These are phyloP conservation scores for Paramecium octaurelia DNA, from an alignment of 73 alveolate species.

Conservation along the genomic window DNA sequence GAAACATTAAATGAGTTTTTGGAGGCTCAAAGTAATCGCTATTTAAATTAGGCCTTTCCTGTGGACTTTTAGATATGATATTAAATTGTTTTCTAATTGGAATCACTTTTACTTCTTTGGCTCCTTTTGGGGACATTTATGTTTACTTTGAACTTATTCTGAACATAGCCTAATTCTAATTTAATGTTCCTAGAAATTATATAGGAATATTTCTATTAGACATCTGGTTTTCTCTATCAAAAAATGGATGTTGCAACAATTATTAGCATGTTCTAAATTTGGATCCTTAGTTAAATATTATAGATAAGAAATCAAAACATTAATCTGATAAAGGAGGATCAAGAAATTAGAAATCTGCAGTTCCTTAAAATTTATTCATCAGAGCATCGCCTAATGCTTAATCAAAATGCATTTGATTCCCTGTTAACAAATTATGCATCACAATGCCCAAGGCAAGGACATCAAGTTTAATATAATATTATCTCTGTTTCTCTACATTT, in stretches of 20 bases:
- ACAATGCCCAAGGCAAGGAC: background rate
- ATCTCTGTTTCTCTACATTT: background rate
- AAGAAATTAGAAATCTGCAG: background rate
- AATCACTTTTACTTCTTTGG: background rate
- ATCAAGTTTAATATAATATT: background rate
- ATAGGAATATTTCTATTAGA: background rate
- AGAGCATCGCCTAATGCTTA: background rate
- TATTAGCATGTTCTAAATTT: background rate
- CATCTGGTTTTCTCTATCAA: background rate
- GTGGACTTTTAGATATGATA: background rate
- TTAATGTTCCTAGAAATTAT: background rate
- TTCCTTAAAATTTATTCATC: constrained; percentile 15
- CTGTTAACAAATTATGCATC: constrained; percentile 17
- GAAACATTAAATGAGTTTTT: background rate
- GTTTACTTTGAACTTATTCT: background rate
- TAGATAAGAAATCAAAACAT: background rate
- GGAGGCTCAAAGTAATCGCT: constrained; percentile 4
- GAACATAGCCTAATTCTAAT: background rate
- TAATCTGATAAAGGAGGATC: background rate
- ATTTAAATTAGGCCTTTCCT: background rate
- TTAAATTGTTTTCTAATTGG: background rate
- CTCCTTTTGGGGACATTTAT: background rate
- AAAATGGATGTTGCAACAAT: background rate
- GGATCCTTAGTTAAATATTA: background rate
- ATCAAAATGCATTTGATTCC: background rate